Evolutionary conservation across 2,329 filamentous ascomycete species (phyloP).

Genomic region (Microsporum ferrugineum): DNA sequence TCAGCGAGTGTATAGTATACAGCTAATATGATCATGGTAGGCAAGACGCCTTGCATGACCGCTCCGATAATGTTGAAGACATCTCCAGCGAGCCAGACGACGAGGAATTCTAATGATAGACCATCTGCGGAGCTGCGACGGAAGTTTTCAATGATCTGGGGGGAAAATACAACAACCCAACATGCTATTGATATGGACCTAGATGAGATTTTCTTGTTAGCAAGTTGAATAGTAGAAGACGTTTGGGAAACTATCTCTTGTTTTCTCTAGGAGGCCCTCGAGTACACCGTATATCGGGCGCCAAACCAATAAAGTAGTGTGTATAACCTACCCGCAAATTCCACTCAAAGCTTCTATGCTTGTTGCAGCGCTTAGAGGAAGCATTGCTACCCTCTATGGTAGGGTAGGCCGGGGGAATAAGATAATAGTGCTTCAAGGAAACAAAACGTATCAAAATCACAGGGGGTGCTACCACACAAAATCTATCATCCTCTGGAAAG

Average conservation of each 20-base stretch:
- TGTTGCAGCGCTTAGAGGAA: constrained; percentile 28
- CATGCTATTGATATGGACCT: constrained; percentile 93
- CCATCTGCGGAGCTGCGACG: constrained; percentile 73
- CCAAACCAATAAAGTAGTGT: background rate
- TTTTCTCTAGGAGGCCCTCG: background rate
- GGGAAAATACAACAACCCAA: constrained; percentile 96
- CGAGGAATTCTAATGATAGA: constrained; percentile 79
- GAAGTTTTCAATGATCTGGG: constrained; percentile 94
- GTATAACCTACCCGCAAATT: constrained; percentile 60
- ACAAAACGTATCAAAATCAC: background rate
- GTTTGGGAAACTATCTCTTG: background rate
- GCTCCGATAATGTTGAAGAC: constrained; percentile 95
- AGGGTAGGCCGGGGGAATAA: background rate
- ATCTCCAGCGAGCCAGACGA: constrained; percentile 87
- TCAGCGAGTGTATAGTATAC: constrained; percentile 90
- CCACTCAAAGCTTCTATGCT: constrained; percentile 86
- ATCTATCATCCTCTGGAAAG: background rate
- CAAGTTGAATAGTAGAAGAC: background rate
- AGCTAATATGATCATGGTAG: constrained; percentile 92
- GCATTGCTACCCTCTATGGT: constrained; percentile 14
- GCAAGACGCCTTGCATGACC: constrained; percentile 77
- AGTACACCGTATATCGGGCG: background rate
- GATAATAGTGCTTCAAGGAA: background rate
- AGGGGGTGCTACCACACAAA: background rate
- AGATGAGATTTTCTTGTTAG: constrained; percentile 6